phyloP scores from a whole-genome alignment of 1,139 yeast genomes.

The Blastobotrys elegans region DNA sequence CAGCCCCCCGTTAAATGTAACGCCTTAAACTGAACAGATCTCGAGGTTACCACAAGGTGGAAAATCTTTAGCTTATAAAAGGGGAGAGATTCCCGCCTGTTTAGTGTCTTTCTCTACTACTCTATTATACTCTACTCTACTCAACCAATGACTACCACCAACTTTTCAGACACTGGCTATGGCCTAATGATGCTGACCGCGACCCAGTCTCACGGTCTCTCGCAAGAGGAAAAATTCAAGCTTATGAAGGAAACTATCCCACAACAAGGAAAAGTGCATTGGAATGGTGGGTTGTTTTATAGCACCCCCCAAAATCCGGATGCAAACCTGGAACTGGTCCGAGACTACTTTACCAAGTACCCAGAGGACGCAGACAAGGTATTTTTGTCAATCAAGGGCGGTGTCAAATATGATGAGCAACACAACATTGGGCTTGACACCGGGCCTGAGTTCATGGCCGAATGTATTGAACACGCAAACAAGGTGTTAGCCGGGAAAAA shows the following conservation, averaged over 20 bases:
- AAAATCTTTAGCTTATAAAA: no score
- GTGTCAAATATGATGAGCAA: constrained; percentile 43
- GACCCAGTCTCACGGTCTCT: constrained; percentile 32
- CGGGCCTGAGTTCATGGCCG: constrained; percentile 48
- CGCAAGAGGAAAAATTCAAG: constrained; percentile 37
- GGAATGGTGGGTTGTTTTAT: constrained; percentile 79
- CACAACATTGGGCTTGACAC: not conserved
- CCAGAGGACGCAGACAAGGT: constrained; percentile 52
- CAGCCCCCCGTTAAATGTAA: no score
- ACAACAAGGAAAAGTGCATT: constrained; percentile 47
- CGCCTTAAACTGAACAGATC: no score
- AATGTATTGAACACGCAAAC: constrained; percentile 40
- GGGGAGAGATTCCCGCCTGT: no score
- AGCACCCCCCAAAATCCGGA: constrained; percentile 62
- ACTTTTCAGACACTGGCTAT: constrained; percentile 40
- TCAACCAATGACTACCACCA: not conserved
- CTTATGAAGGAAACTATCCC: constrained; percentile 45
- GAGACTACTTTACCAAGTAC: constrained; percentile 51
- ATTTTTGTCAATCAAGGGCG: constrained; percentile 67
- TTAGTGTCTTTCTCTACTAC: no score
- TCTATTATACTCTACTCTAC: no score
- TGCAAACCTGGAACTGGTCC: constrained; percentile 50
- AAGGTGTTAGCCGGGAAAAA: constrained; percentile 6
- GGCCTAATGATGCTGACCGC: constrained; percentile 65
- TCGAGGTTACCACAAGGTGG: no score